These are phyloP conservation scores for Fusarium cyanostomum DNA, from an alignment of 2,329 filamentous ascomycete genomes.

Conservation along the genomic window DNA sequence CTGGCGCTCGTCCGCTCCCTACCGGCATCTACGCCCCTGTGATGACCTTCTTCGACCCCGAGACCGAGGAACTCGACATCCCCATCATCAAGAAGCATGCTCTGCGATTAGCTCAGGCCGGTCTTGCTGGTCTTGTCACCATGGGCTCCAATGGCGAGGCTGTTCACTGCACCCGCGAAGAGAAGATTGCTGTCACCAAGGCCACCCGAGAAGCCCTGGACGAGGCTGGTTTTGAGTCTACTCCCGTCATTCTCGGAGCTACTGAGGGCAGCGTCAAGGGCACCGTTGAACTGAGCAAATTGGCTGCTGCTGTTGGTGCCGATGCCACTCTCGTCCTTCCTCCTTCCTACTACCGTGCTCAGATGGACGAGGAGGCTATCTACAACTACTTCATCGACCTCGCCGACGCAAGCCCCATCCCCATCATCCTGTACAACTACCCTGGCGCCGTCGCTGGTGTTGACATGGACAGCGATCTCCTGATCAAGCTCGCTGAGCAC, in stretches of 20 bases:
- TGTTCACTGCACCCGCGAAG: constrained; percentile 80
- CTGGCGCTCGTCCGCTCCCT: constrained; percentile 66
- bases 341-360: constrained; percentile 83
- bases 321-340: constrained; percentile 84
- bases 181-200: constrained; percentile 78
- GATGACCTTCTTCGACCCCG: constrained; percentile 88
- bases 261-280: constrained; percentile 84
- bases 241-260: constrained; percentile 85
- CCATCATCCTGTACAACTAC: constrained; percentile 91
- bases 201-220: constrained; percentile 85
- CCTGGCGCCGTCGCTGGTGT: constrained; percentile 86
- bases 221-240: constrained; percentile 76
- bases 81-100: constrained; percentile 82
- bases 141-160: constrained; percentile 95
- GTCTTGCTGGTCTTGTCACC: constrained; percentile 82
- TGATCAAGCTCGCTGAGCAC: constrained; percentile 81
- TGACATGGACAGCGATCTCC: constrained; percentile 88
- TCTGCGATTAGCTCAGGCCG: constrained; percentile 78
- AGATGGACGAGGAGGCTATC: constrained; percentile 78
- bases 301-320: constrained; percentile 74
- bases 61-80: constrained; percentile 86
- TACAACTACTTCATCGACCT: constrained; percentile 79
- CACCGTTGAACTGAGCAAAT: constrained; percentile 78
- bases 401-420: constrained; percentile 78
- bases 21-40: constrained; percentile 89